Evolutionary conservation across 495 filamentous ascomycete genomes (phyloP).

Genomic region (Margaritispora aquatica): DNA sequence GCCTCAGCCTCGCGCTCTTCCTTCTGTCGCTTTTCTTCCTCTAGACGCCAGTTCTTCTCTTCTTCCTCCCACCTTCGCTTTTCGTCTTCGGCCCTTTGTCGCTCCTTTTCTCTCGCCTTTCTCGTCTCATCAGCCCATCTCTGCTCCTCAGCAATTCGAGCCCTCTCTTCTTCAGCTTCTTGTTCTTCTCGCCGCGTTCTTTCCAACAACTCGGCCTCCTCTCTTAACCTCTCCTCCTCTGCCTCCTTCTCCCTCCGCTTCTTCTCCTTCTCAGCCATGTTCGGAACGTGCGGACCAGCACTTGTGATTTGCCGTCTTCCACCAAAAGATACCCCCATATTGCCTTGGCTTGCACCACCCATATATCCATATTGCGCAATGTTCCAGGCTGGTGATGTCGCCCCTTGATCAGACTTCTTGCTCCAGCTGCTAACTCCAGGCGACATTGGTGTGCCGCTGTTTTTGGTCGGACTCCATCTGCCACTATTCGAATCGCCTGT

Average conservation of each 20-base stretch:
- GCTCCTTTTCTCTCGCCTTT: conserved; percentile 61
- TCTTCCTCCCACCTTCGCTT: conserved; percentile 79
- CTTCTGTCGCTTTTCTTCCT: conserved; percentile 65
- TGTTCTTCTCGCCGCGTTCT: conserved; percentile 50
- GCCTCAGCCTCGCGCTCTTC: conserved; percentile 72
- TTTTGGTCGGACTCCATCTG: conserved; percentile 58
- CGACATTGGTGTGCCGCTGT: conserved; percentile 24
- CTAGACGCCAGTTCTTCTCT: conserved; percentile 72
- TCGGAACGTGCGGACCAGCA: conserved; percentile 71
- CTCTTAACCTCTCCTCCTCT: conserved; percentile 51
- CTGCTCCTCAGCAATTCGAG: conserved; percentile 62
- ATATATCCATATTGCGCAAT: conserved; percentile 98
- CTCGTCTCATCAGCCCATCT: conserved; percentile 76
- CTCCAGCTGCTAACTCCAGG: conserved; percentile 78
- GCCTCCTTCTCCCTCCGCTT: conserved; percentile 44
- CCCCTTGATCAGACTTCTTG: conserved; percentile 71
- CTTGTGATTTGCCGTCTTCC: conserved; percentile 88
- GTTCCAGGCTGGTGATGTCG: conserved; percentile 91
- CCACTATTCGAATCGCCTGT: conserved; percentile 46
- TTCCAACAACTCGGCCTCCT: conserved; percentile 62
- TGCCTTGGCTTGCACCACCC: conserved; percentile 95
- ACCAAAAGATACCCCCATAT: conserved; percentile 89
- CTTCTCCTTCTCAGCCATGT: conserved; percentile 50
- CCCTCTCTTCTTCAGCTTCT: conserved; percentile 57
- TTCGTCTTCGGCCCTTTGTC: conserved; percentile 63